Conservation (phyloP, 768 basidiomycete species). For the Podaxis pistillaris region DNA sequence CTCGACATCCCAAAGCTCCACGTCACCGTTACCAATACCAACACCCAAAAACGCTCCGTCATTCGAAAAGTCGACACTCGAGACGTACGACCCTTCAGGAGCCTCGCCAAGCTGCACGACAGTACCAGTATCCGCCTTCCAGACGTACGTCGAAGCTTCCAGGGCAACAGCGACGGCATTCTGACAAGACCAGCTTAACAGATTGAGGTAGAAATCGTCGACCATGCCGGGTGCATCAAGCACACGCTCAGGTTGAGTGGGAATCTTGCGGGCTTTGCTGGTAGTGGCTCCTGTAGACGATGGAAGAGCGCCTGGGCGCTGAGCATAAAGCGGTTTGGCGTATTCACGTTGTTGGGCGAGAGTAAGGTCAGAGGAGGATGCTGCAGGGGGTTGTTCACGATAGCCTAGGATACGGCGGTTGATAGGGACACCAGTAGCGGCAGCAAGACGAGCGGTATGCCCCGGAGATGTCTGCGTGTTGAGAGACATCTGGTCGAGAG, state of each 20-base stretch:
- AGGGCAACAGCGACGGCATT: conserved; percentile 92
- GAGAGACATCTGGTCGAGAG: conserved; percentile 61
- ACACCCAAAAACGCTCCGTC: conserved; percentile 82
- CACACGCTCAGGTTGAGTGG: conserved; percentile 88
- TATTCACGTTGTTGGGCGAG: conserved; percentile 77
- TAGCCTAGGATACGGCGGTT: conserved; percentile 86
- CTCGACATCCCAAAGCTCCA: conserved; percentile 95
- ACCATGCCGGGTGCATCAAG: conserved; percentile 92
- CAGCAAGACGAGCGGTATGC: conserved; percentile 75
- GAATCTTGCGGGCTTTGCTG: conserved; percentile 77
- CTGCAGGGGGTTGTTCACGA: conserved; percentile 79
- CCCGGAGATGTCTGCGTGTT: conserved; percentile 66
- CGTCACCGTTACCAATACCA: conserved; percentile 77
- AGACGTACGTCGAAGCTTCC: conserved; percentile 84
- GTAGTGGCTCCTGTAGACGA: conserved; percentile 63
- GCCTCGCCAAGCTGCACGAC: conserved; percentile 80
- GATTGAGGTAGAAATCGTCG: conserved; percentile 97
- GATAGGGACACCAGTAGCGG: conserved; percentile 71
- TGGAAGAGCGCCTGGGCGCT: conserved; percentile 58
- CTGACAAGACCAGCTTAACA: conserved; percentile 83
- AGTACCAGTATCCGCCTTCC: conserved; percentile 87
- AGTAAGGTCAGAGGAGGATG: conserved; percentile 69
- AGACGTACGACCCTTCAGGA: conserved; percentile 72
- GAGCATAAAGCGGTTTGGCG: conserved; percentile 71
- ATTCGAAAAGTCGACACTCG: conserved; percentile 75